Conservation (phyloP, 106 monocot species). For the Gastrodia elata region DNA sequence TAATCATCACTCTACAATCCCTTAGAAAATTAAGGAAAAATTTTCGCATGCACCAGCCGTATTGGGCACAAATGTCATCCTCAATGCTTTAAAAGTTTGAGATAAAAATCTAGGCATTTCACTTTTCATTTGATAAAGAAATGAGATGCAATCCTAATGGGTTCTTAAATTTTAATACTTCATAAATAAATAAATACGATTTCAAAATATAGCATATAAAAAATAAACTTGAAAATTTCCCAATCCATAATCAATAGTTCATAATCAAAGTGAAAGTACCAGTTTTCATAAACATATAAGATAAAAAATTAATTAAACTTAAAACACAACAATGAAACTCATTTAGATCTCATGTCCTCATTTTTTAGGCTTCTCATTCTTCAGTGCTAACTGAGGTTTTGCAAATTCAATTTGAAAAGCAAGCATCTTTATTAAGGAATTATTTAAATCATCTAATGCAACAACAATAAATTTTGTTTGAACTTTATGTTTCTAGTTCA, state of each 20-base stretch:
- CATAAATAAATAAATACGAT: too few relatives aligned
- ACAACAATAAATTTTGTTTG: not conserved
- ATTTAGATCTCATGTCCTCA: not conserved
- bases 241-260: not conserved
- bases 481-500: not conserved
- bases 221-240: not conserved
- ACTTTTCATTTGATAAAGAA: not conserved
- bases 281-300: not conserved
- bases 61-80: not conserved
- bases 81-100: not conserved
- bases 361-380: not conserved
- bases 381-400: not conserved
- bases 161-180: too few relatives aligned
- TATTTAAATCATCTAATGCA: not conserved
- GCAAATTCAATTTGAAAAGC: not conserved
- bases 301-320: not conserved
- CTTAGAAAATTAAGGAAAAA: not conserved
- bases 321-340: not conserved
- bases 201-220: not conserved
- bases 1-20: not conserved
- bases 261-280: not conserved
- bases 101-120: not conserved
- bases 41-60: not conserved
- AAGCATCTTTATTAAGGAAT: not conserved
- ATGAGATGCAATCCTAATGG: not conserved